These are phyloP conservation scores for Avena eriantha DNA, from an alignment of 176 grass and related monocot genomes.

Conservation along the genomic window DNA sequence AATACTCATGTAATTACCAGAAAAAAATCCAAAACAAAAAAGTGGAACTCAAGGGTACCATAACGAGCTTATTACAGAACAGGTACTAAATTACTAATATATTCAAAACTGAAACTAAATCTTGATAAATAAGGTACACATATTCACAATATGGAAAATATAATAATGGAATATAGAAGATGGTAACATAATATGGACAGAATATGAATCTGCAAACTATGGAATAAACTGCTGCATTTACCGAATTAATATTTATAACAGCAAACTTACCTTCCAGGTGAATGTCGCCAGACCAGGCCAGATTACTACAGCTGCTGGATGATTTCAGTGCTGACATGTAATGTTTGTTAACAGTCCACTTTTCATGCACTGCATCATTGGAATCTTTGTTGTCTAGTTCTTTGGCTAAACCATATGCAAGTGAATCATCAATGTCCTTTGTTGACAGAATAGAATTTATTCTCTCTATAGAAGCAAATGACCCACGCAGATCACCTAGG, in stretches of 20 bases:
- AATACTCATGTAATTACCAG: constrained; percentile 19
- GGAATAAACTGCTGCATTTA: neutral
- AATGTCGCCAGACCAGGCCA: constrained; percentile 94
- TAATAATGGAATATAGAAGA: constrained; percentile 1
- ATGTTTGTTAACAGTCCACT: constrained; percentile 52
- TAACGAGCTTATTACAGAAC: neutral
- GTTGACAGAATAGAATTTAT: constrained; percentile 86
- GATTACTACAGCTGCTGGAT: constrained; percentile 57
- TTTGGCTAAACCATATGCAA: constrained; percentile 95
- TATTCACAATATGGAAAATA: constrained; percentile 1
- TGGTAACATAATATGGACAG: neutral
- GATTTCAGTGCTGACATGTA: constrained; percentile 91
- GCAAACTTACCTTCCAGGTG: constrained; percentile 74
- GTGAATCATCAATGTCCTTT: constrained; percentile 84
- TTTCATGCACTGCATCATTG: constrained; percentile 48
- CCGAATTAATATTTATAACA: neutral
- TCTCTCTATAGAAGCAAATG: constrained; percentile 84
- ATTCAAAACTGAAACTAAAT: constrained; percentile 12
- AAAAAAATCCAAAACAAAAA: constrained; percentile 12
- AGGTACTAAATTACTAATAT: neutral
- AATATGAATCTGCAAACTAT: neutral
- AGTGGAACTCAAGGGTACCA: neutral
- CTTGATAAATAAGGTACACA: constrained; percentile 25
- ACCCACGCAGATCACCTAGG: constrained; percentile 82
- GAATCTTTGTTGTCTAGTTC: constrained; percentile 66